Evolutionary conservation across 2,329 filamentous ascomycete species (phyloP).

Genomic region (Fusarium illudens): DNA sequence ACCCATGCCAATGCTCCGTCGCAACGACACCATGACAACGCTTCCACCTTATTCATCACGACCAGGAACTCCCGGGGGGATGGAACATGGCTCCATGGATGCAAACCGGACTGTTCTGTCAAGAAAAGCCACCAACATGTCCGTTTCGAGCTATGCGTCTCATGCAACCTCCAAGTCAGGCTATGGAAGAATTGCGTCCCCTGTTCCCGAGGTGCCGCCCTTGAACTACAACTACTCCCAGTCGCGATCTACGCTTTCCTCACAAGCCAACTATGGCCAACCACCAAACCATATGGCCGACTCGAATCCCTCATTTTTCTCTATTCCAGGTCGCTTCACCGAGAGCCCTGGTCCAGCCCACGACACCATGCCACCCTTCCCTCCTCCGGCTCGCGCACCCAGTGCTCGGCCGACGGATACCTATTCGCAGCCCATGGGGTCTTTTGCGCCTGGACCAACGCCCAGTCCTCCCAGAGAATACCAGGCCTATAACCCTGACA

Average conservation of each 20-base stretch:
- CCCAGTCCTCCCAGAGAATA: conserved; percentile 33
- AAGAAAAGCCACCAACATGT: conserved; percentile 63
- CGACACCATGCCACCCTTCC: conserved; percentile 45
- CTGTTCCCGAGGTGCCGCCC: conserved; percentile 48
- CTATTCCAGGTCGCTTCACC: conserved; percentile 37
- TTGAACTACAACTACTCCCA: conserved; percentile 41
- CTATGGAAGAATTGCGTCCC: conserved; percentile 52
- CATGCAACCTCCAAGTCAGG: conserved; percentile 70
- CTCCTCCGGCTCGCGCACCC: conserved; percentile 46
- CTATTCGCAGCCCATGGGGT: conserved; percentile 38
- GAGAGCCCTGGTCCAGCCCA: conserved; percentile 44
- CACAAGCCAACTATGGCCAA: conserved; percentile 46
- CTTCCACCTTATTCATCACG: conserved; percentile 70
- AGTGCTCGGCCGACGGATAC: conserved; percentile 44
- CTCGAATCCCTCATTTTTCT: conserved; percentile 4
- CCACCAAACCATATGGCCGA: conserved; percentile 25
- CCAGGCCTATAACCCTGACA: conserved; percentile 45
- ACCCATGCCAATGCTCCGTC: conserved; percentile 65
- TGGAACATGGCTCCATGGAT: conserved; percentile 62
- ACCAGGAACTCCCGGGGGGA: conserved; percentile 61
- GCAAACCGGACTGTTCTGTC: conserved; percentile 59
- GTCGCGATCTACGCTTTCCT: conserved; percentile 49
- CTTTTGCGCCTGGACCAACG: conserved; percentile 7
- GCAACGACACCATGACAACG: conserved; percentile 68
- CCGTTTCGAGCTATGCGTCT: conserved; percentile 69